phyloP scores from a whole-genome alignment of 108 stramenopile species.

The Skeletonema potamos region DNA sequence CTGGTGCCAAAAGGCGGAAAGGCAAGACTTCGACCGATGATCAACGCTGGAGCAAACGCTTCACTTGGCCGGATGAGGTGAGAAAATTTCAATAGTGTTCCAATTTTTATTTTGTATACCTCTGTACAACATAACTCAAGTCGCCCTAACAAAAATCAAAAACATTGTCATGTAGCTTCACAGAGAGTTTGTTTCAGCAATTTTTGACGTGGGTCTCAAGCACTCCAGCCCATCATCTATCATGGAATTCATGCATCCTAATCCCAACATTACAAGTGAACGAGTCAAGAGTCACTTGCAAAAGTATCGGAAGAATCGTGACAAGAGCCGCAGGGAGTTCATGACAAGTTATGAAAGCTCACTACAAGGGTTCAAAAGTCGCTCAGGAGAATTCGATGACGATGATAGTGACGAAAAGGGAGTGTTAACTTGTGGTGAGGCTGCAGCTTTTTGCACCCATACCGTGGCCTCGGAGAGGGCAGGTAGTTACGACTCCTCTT shows the following conservation, averaged over 20 bases:
- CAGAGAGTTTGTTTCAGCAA: conserved; percentile 87
- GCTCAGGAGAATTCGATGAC: conserved; percentile 19
- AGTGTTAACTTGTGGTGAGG: conserved; percentile 60
- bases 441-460: conserved; percentile 68
- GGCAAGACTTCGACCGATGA: conserved; percentile 48
- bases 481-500: background rate
- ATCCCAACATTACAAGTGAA: conserved; percentile 86
- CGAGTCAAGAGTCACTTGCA: conserved; percentile 96
- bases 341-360: conserved; percentile 79
- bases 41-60: conserved; percentile 85
- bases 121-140: background rate
- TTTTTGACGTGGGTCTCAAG: conserved; percentile 94
- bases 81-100: background rate
- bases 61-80: conserved; percentile 86
- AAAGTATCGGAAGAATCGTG: conserved; percentile 91
- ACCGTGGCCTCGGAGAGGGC: conserved; percentile 5
- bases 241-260: conserved; percentile 85
- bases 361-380: conserved; percentile 51
- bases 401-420: conserved; percentile 3
- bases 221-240: conserved; percentile 91
- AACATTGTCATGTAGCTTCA: conserved; percentile 36
- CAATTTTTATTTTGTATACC: background rate
- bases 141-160: background rate
- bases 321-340: conserved; percentile 90
- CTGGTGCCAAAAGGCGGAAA: conserved; percentile 42